Evolutionary conservation across 495 filamentous ascomycete genomes (phyloP), one percentile per base, ranked within the genome.

Genomic region (Penicillium lagena): DNA sequence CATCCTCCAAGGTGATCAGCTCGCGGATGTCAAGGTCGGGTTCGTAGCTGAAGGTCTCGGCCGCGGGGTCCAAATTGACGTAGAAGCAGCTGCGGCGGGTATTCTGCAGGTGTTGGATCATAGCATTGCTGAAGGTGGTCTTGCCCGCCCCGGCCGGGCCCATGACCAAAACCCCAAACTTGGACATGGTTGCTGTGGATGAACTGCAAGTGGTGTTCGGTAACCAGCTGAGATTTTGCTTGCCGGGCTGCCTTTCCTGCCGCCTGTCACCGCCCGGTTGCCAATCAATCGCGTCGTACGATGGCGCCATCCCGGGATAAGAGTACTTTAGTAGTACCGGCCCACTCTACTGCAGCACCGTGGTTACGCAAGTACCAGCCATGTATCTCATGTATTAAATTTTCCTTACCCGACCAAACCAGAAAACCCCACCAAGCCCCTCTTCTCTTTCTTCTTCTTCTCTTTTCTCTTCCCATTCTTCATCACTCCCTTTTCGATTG

Each of bases 11-110:
- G 2, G 86, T 89, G 64, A 98, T 96, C 22, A 96, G 78, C 43
- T 97, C 90, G 60, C 89, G 90, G 72, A 98, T 98, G 62, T 98
- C 93, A 50, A 97, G 79, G 59, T 97, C 93, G 1, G 93, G 93
- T 50, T 88, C 73, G 63, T 95, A 94, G 54, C 80, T 78, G 64
- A 98, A 97, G 35, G 83, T 78, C 64, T 96, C 90, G 52, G 93
- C 93, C 45, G 93, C 93, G 9, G 93, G 93, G 66, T 98, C 93
- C 50, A 98, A 86, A 70, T 98, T 98, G 49, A 98, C 83, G 71
- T 98, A 98, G 77, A 90, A 94, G 64, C 83, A 87, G 43, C 89
- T 94, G 1, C 93, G 86, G 37, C 86, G 87, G 56, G 89, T 89
- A 49, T 85, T 83, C 52, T 86, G 84, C 14, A 96, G 83, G 57